These are phyloP conservation scores for Juglanconis juglandina DNA, from an alignment of 2,329 filamentous ascomycete genomes.

Conservation along the genomic window DNA sequence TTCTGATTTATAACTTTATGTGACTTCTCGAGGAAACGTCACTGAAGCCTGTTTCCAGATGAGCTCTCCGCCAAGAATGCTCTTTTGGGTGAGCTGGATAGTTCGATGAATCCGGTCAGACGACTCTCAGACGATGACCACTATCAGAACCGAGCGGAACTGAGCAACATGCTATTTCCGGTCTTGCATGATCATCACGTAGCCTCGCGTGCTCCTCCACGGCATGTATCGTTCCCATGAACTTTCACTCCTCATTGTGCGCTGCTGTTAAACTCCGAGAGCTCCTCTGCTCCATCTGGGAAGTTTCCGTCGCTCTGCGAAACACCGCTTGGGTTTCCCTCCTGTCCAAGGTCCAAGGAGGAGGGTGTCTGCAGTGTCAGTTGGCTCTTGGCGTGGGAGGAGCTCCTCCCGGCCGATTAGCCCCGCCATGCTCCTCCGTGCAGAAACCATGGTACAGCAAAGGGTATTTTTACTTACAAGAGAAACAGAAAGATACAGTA, in stretches of 20 bases:
- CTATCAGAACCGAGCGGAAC: not conserved
- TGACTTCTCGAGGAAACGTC: not conserved
- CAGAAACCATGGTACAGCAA: not conserved
- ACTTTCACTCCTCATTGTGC: not conserved
- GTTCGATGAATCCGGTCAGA: not conserved
- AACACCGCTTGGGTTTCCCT: not conserved
- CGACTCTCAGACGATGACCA: not conserved
- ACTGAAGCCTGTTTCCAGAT: not conserved
- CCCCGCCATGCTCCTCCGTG: not conserved
- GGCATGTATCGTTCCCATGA: not conserved
- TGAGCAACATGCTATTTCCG: not conserved
- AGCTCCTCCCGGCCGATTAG: not conserved
- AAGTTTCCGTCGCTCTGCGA: not conserved
- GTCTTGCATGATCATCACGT: not conserved
- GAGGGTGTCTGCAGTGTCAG: not conserved
- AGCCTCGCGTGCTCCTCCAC: not conserved
- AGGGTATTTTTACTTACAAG: not conserved
- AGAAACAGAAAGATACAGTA: not conserved
- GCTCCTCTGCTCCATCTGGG: slow-evolving; percentile 1
- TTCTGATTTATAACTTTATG: not conserved
- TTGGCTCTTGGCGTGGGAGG: not conserved
- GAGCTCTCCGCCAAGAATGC: not conserved
- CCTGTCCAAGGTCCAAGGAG: not conserved
- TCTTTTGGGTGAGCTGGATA: not conserved
- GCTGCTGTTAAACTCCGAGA: not conserved